Percentiles rank a stretch among this genome's conserved stretches.
These are phyloP conservation scores for Marasmius fiardii DNA, from an alignment of 1,284 basidiomycete genomes.

Conservation along the genomic window DNA sequence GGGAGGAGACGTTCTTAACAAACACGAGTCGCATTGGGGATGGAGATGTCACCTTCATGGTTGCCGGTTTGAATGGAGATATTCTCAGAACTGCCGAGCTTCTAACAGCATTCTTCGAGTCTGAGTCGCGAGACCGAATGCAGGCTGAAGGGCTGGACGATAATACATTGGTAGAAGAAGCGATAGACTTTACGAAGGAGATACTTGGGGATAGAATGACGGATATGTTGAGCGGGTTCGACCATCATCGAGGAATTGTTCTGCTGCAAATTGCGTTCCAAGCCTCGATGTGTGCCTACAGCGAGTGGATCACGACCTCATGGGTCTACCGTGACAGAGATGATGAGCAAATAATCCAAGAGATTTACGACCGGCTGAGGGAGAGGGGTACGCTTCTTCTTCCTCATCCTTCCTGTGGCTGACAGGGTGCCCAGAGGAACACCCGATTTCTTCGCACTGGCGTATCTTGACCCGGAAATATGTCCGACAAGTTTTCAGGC, in stretches of 20 bases:
- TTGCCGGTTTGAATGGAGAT: conserved; percentile 41
- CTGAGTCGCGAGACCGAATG: neutral
- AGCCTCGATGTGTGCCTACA: conserved; percentile 32
- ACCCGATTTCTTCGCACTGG: conserved; percentile 40
- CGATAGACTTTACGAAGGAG: conserved; percentile 5
- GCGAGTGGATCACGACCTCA: conserved; percentile 36
- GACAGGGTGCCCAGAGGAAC: conserved; percentile 27
- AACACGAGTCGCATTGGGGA: conserved; percentile 39
- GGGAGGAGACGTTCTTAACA: conserved; percentile 35
- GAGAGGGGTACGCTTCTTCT: conserved; percentile 25
- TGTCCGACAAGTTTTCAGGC: conserved; percentile 8
- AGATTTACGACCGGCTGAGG: conserved; percentile 38
- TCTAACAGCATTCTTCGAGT: conserved; percentile 29
- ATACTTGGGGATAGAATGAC: conserved; percentile 1
- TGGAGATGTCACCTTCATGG: conserved; percentile 37
- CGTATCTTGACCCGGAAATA: conserved; percentile 33
- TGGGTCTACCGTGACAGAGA: conserved; percentile 41
- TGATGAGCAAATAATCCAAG: conserved; percentile 22
- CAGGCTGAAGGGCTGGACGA: neutral
- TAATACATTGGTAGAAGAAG: neutral
- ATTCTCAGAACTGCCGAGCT: conserved; percentile 41
- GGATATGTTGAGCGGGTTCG: conserved; percentile 1
- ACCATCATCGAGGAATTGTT: conserved; percentile 34
- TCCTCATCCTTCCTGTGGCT: conserved; percentile 11
- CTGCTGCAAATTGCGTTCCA: conserved; percentile 47